Base-by-base conservation (phyloP, 805 yeast genomes). In the Citeromyces matritensis region DNA sequence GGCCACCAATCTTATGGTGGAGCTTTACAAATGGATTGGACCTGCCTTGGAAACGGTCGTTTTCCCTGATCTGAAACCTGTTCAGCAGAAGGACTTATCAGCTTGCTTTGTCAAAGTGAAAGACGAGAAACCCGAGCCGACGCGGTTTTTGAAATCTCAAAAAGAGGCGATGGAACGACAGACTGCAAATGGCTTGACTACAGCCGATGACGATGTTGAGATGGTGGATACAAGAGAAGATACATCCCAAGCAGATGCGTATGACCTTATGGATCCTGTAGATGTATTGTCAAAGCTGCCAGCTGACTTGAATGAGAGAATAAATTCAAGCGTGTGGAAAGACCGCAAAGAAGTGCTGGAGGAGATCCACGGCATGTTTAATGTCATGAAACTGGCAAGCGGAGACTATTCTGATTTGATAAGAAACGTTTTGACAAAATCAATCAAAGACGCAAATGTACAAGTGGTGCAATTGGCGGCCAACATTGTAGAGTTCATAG, bases 291-390 rank as follows among this genome's bases (percentile, higher is more conserved):
- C 69, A 12, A 70, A 72, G 38, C 42, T 86, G 1, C 95, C 96
- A 0, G 43, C 55, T 3, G 76, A 76, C 42, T 67, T 84, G 35
- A 43, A 62, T 19, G 45, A 59, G 2, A 58, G 72, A 40, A 54
- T 84, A 23, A 48, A 60, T 1, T 74, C 86, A 2, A 38, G 73
- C 1, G 75, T 78, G 44, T 91, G 98, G 98, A 84, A 85, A 47
- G 96, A 86, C 32, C 65, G 98, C 39, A 84, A 81, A 35, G 95
- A 82, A 41, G 83, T 69, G 0, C 59, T 91, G 34, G 88, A 82
- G 30, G 85, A 73, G 38, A 62, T 68, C 3, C 39, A 50, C 23
- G 63, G 60, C 23, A 55, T 71, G 19, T 54, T 58, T 14, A 73
- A 77, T 28, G 70, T 71, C 2, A 58, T 75, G 29, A 75, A 65